A percentile compares a stretch with the other conserved stretches of the same genome.
These are phyloP conservation scores for Diaporthe batatas DNA, from an alignment of 2,329 filamentous ascomycete genomes.

Conservation along the genomic window DNA sequence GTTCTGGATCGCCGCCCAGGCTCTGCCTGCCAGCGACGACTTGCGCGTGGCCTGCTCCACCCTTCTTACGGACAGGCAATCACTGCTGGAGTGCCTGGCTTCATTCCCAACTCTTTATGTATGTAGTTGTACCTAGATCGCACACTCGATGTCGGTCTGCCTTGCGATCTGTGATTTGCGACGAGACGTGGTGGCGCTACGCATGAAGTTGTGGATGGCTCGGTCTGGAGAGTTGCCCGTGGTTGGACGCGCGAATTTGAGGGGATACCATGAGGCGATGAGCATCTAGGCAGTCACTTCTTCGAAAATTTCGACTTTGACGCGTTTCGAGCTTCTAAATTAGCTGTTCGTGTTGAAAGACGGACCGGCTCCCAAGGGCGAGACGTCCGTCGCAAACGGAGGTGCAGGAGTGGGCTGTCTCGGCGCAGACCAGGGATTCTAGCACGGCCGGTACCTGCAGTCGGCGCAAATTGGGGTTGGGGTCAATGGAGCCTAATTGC, in stretches of 20 bases:
- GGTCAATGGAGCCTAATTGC: constrained; percentile 8
- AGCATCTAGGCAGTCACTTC: neutral
- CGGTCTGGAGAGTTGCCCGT: constrained; percentile 32
- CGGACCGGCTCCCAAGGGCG: constrained; percentile 25
- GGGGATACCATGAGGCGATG: constrained; percentile 1
- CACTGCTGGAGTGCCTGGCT: constrained; percentile 30
- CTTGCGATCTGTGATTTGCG: constrained; percentile 20
- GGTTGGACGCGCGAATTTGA: constrained; percentile 30
- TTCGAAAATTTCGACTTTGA: neutral
- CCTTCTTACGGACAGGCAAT: constrained; percentile 37
- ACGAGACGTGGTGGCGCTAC: constrained; percentile 33
- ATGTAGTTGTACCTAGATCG: constrained; percentile 9
- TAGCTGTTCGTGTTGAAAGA: constrained; percentile 7
- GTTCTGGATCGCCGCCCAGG: constrained; percentile 32
- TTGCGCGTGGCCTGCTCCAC: constrained; percentile 39
- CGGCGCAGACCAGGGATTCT: constrained; percentile 30
- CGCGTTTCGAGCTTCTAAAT: constrained; percentile 17
- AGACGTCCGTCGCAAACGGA: constrained; percentile 27
- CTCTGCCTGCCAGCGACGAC: constrained; percentile 23
- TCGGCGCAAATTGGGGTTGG: constrained; percentile 28
- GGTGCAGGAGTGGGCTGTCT: constrained; percentile 22
- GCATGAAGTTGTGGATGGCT: constrained; percentile 23
- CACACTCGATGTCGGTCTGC: neutral
- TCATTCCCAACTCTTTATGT: constrained; percentile 32
- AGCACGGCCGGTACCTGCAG: constrained; percentile 11